A percentile compares a stretch with the other conserved stretches of the same genome.
phyloP scores from a whole-genome alignment of 371 early-diverging fungal species.

The Mortierella sp. region DNA sequence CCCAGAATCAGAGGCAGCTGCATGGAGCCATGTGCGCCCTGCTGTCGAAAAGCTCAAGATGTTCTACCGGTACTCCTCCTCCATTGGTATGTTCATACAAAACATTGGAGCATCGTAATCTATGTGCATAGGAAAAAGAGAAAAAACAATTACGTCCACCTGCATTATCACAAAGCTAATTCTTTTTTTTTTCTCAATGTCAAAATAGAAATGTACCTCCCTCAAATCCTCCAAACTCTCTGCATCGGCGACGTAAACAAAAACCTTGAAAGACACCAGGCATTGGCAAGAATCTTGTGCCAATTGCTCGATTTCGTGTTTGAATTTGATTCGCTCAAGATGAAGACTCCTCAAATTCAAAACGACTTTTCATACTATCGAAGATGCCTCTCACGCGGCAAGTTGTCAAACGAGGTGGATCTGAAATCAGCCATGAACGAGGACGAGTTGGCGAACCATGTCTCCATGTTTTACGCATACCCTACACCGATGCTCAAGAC shows the following conservation, averaged over 20 bases:
- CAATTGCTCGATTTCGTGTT: conserved; percentile 88
- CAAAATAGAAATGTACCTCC: conserved; percentile 77
- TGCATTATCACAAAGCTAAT: background rate
- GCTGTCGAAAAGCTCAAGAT: conserved; percentile 81
- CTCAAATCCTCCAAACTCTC: conserved; percentile 78
- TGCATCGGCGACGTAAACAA: conserved; percentile 78
- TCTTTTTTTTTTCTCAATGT: background rate
- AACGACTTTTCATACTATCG: conserved; percentile 98
- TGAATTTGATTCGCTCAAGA: conserved; percentile 93
- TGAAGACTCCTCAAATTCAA: conserved; percentile 91
- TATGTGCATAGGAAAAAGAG: background rate
- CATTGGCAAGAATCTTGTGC: conserved; percentile 82
- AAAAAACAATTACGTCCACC: background rate
- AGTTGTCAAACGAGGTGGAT: conserved; percentile 70
- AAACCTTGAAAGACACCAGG: conserved; percentile 81
- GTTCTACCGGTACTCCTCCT: conserved; percentile 81
- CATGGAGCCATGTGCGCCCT: conserved; percentile 88
- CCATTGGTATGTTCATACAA: conserved; percentile 65
- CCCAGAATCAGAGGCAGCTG: conserved; percentile 84
- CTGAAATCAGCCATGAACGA: conserved; percentile 76
- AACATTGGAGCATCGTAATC: background rate
- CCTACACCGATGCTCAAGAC: conserved; percentile 93
- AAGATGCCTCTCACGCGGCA: conserved; percentile 85
- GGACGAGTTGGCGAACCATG: conserved; percentile 91
- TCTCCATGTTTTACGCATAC: conserved; percentile 96